These are phyloP conservation scores for Przewalskia tangutica DNA, from an alignment of 257 asterid genomes.

Conservation along the genomic window DNA sequence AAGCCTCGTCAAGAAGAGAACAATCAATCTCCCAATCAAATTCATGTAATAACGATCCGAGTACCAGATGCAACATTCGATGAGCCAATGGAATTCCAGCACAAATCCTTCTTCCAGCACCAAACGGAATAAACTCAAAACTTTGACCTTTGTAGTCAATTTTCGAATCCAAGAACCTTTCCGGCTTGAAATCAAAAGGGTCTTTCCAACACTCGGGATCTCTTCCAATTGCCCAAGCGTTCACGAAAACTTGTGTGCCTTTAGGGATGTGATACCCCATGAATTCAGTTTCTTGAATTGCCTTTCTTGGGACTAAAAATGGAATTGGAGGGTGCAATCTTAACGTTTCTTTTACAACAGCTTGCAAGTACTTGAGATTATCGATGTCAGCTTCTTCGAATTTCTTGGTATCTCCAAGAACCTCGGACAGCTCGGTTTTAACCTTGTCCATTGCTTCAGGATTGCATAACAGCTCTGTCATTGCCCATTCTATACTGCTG, in stretches of 20 bases:
- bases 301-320: conserved; percentile 39
- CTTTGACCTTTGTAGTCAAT: conserved; percentile 47
- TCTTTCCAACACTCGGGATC: conserved; percentile 40
- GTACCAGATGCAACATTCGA: conserved; percentile 37
- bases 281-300: conserved; percentile 34
- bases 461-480: conserved; percentile 54
- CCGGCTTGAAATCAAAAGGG: conserved; percentile 38
- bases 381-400: conserved; percentile 44
- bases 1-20: background rate
- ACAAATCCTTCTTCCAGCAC: conserved; percentile 51
- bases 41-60: conserved; percentile 15
- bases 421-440: conserved; percentile 30
- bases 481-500: conserved; percentile 56
- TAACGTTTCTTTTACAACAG: conserved; percentile 39
- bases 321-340: conserved; percentile 52
- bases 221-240: conserved; percentile 50
- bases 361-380: conserved; percentile 38
- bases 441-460: conserved; percentile 37
- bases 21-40: conserved; percentile 28
- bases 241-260: conserved; percentile 40
- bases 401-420: conserved; percentile 19
- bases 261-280: conserved; percentile 37
- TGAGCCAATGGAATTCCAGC: conserved; percentile 52
- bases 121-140: conserved; percentile 47
- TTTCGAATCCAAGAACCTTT: conserved; percentile 33